phyloP scores from a whole-genome alignment of 169 alveolate genomes.

The Plasmodium gaboni region DNA sequence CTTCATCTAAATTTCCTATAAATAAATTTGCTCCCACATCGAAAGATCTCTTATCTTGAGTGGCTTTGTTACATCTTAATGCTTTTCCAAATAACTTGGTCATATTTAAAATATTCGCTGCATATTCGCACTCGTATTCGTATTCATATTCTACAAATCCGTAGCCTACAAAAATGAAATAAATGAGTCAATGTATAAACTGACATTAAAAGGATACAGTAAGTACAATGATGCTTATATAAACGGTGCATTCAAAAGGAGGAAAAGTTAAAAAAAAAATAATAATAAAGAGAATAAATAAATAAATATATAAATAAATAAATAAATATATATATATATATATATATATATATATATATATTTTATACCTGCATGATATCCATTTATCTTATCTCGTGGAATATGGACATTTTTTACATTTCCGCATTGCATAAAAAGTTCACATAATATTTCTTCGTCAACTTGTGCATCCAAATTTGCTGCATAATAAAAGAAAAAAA shows the following conservation, averaged over 20 bases:
- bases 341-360: too few species aligned
- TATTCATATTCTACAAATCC: constrained; percentile 98
- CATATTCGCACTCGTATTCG: constrained; percentile 98
- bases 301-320: neutral
- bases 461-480: constrained; percentile 97
- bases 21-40: constrained; percentile 99
- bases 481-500: constrained; percentile 20
- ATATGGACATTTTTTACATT: constrained; percentile 97
- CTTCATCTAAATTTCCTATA: constrained; percentile 98
- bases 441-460: constrained; percentile 98
- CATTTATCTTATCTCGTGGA: constrained; percentile 96
- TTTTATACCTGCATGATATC: constrained; percentile 82
- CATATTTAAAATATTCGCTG: constrained; percentile 97
- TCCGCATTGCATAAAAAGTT: constrained; percentile 97
- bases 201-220: neutral
- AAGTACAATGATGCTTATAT: too few species aligned
- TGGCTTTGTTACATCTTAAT: constrained; percentile 97
- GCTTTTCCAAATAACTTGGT: constrained; percentile 97
- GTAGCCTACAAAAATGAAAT: constrained; percentile 86
- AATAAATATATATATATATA: neutral
- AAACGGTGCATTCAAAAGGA: too few species aligned
- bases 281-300: neutral
- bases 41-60: constrained; percentile 96
- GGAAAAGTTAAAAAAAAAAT: neutral
- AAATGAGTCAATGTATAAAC: neutral